Conservation (phyloP, 148 eudicot genomes). For the Hydrangea macrophylla region DNA sequence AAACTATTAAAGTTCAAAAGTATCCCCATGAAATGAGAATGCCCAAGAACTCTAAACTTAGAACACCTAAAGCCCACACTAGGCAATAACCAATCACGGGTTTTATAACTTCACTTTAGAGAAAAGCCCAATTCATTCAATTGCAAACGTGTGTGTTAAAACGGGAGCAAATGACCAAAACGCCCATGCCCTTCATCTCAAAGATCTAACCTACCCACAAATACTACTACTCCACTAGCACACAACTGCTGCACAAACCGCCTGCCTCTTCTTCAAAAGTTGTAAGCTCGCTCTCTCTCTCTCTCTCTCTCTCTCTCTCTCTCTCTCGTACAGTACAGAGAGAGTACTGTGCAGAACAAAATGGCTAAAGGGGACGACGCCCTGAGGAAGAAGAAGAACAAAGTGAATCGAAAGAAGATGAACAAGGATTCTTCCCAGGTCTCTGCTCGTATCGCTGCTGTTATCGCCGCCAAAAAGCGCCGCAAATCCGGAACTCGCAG, state of each 20-base stretch:
- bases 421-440: conserved; percentile 43
- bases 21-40: too few relatives aligned
- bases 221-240: not conserved
- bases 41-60: too few relatives aligned
- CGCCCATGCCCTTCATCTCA: not conserved
- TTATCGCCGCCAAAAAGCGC: conserved; percentile 54
- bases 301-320: not conserved
- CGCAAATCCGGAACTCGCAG: conserved; percentile 42
- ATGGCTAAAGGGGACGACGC: conserved; percentile 81
- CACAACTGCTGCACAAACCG: not conserved
- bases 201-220: conserved; percentile 10
- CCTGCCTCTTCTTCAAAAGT: not conserved
- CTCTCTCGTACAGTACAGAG: not conserved
- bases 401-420: conserved; percentile 39
- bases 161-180: conserved; percentile 4
- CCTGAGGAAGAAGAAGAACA: conserved; percentile 51
- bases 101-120: too few relatives aligned
- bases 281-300: not conserved
- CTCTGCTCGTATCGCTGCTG: conserved; percentile 68
- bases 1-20: too few relatives aligned
- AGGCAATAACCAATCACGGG: too few relatives aligned
- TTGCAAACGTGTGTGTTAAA: too few relatives aligned
- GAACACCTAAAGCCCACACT: too few relatives aligned
- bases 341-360: conserved; percentile 14
- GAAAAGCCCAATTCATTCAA: too few relatives aligned